Base-by-base conservation (phyloP, 2,329 filamentous ascomycete species). In the Spiromastix sp. region DNA sequence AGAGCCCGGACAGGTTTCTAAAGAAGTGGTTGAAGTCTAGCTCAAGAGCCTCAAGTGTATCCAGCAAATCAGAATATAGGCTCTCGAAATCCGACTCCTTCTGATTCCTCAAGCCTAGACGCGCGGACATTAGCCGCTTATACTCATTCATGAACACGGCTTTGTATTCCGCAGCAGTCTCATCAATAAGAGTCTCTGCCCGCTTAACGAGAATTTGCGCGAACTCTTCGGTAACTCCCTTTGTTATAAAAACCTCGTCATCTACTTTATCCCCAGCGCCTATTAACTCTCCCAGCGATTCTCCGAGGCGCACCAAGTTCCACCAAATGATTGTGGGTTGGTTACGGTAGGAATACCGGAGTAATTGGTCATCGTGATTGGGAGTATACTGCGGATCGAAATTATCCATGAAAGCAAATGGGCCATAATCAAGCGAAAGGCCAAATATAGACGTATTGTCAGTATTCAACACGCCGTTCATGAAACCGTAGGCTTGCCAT, bases 401-500 rank as follows among this genome's bases (percentile, higher is more conserved):
- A 52, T 87, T 86, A 57, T 98, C 91, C 67, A 98, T 81, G 59
- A 98, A 98, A 4, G 91, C 91, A 50, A 98, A 98, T 0, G 91
- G 91, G 0, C 91, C 91, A 54, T 87, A 98, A 60, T 98, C 91
- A 43, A 98, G 81, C 4, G 81, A 89, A 0, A 98, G 64, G 0
- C 91, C 91, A 37, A 79, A 79, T 33, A 98, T 72, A 0, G 86
- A 94, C 0, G 91, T 98, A 57, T 98, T 98, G 55, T 98, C 91
- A 0, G 91, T 96, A 60, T 98, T 98, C 39, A 98, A 68, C 3
- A 98, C 91, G 30, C 91, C 91, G 51, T 98, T 98, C 72, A 93
- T 96, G 64, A 98, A 98, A n/a, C 85, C 91, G 52, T 96, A 96
- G 0, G 85, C 86, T 64, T 98, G 93, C 89, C 91, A 96, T 46